Conservation (phyloP, 345 rosid species). For the Sonneratia caseolaris region DNA sequence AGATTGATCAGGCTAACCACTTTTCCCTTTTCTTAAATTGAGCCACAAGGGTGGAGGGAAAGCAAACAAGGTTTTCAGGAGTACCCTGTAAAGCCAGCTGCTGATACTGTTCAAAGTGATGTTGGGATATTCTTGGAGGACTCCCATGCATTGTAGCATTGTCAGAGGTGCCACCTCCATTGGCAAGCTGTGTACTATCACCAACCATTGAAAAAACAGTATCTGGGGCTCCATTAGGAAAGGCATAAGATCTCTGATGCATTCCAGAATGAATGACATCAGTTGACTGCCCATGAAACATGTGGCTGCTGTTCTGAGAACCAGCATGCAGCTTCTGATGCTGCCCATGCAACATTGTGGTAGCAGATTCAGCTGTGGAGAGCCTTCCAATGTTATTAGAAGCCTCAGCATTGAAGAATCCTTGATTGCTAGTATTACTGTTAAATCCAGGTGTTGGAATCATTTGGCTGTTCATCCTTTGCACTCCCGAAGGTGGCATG, state of each 20-base stretch:
- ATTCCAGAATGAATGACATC: conserved; percentile 50
- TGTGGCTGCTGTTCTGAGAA: conserved; percentile 64
- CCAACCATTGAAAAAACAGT: conserved; percentile 55
- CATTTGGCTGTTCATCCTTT: conserved; percentile 69
- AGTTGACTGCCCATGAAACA: conserved; percentile 56
- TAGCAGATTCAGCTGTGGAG: conserved; percentile 56
- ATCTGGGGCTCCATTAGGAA: conserved; percentile 51
- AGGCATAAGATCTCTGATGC: conserved; percentile 62
- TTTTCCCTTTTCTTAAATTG: neutral
- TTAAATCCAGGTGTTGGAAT: conserved; percentile 91
- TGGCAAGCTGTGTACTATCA: conserved; percentile 36
- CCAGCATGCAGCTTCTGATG: conserved; percentile 59
- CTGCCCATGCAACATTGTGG: conserved; percentile 43
- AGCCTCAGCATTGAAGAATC: conserved; percentile 58
- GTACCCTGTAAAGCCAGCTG: conserved; percentile 54
- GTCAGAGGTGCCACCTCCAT: conserved; percentile 46
- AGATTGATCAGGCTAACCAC: neutral
- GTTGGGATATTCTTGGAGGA: conserved; percentile 53
- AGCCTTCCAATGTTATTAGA: conserved; percentile 48
- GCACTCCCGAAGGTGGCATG: conserved; percentile 53
- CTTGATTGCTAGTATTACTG: conserved; percentile 37
- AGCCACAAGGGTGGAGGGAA: neutral
- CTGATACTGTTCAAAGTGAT: conserved; percentile 63
- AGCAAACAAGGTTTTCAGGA: conserved; percentile 6
- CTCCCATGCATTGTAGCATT: conserved; percentile 34